Evolutionary conservation across 176 grass and related monocot species (phyloP).

Genomic region (Alloteropsis semialata): DNA sequence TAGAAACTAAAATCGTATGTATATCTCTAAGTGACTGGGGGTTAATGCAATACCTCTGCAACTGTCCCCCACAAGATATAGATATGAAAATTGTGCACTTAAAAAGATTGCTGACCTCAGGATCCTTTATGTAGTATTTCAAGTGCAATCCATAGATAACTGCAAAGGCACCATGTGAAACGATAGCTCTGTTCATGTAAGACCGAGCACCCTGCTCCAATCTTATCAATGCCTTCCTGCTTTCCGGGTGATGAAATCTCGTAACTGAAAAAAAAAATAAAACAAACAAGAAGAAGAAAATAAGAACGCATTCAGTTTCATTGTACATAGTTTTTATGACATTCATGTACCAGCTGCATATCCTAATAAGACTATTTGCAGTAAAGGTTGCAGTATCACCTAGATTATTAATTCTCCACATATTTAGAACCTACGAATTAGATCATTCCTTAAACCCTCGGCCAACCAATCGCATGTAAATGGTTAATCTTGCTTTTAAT

Average conservation of each 20-base stretch:
- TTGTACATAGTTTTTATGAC: neutral
- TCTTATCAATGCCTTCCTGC: constrained; percentile 73
- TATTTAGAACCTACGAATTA: neutral
- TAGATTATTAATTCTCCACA: neutral
- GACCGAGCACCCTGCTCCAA: constrained; percentile 73
- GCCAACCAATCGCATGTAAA: neutral
- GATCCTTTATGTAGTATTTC: constrained; percentile 81
- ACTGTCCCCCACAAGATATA: constrained; percentile 5
- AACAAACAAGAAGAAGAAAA: neutral
- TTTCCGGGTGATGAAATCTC: constrained; percentile 61
- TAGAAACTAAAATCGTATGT: neutral
- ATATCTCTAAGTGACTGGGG: neutral
- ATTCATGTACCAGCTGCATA: neutral
- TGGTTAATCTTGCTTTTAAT: constrained; percentile 1
- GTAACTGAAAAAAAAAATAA: constrained; percentile 44
- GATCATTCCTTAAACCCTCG: constrained; percentile 3
- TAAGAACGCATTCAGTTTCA: neutral
- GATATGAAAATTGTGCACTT: neutral
- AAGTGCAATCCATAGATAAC: constrained; percentile 74
- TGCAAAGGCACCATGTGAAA: constrained; percentile 64
- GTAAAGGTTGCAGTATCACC: neutral
- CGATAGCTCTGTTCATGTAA: constrained; percentile 72
- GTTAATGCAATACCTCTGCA: neutral
- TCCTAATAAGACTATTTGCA: neutral
- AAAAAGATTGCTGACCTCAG: constrained; percentile 52